A percentile compares a stretch with the other conserved stretches of the same genome.
These are phyloP conservation scores for Mycena olivaceomarginata DNA, from an alignment of 768 basidiomycete species.

Conservation along the genomic window DNA sequence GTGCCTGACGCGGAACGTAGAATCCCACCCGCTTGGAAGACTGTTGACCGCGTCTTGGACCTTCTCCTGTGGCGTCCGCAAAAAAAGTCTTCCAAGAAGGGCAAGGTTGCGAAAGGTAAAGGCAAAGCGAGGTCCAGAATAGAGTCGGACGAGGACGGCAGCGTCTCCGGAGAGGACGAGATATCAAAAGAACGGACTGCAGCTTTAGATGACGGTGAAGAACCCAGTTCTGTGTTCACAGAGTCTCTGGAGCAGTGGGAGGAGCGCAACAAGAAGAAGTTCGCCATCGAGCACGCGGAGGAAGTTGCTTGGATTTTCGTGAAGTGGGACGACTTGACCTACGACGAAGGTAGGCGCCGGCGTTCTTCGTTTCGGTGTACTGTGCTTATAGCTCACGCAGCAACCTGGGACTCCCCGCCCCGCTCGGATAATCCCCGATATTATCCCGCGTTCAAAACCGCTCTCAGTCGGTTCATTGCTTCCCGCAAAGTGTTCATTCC, in stretches of 20 bases:
- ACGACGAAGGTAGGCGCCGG: constrained; percentile 85
- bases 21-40: constrained; percentile 90
- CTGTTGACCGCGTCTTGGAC: constrained; percentile 94
- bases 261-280: constrained; percentile 57
- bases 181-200: constrained; percentile 57
- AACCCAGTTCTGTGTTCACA: constrained; percentile 72
- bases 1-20: constrained; percentile 82
- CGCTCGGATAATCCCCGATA: constrained; percentile 73
- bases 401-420: constrained; percentile 96
- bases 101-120: constrained; percentile 8
- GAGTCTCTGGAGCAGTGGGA: constrained; percentile 83
- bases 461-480: constrained; percentile 79
- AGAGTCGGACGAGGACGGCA: constrained; percentile 52
- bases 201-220: constrained; percentile 76
- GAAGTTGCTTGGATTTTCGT: constrained; percentile 88
- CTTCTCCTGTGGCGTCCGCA: constrained; percentile 77
- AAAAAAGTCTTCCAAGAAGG: constrained; percentile 45
- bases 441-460: constrained; percentile 74
- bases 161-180: constrained; percentile 53
- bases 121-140: constrained; percentile 51
- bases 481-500: constrained; percentile 79
- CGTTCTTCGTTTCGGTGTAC: background rate
- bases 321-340: constrained; percentile 96
- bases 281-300: constrained; percentile 71
- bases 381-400: constrained; percentile 61